These are phyloP conservation scores for Colletotrichum salicis DNA, from an alignment of 2,329 filamentous ascomycete species.

Conservation along the genomic window DNA sequence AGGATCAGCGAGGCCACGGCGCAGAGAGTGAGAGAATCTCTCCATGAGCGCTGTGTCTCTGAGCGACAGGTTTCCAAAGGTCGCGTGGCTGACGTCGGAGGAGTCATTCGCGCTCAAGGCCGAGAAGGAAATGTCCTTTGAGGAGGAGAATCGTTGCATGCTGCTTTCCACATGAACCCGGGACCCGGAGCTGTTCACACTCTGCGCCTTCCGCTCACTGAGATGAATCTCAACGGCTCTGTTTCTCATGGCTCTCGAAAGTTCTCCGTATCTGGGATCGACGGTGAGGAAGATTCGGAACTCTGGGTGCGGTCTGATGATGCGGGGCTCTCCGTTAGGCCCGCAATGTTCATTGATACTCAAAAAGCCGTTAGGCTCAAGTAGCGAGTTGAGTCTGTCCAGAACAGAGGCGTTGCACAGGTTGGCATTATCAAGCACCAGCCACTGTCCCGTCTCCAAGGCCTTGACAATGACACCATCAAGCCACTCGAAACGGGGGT, in stretches of 20 bases:
- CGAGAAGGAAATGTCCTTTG: slow-evolving; percentile 44
- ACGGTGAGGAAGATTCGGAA: slow-evolving; percentile 96
- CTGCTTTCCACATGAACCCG: slow-evolving; percentile 61
- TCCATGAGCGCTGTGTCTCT: slow-evolving; percentile 55
- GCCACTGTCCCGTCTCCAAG: slow-evolving; percentile 86
- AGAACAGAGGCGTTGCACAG: slow-evolving; percentile 95
- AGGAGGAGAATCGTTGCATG: slow-evolving; percentile 58
- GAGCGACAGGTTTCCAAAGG: slow-evolving; percentile 60
- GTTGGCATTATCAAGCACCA: slow-evolving; percentile 97
- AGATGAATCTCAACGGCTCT: slow-evolving; percentile 91
- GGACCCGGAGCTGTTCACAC: slow-evolving; percentile 48
- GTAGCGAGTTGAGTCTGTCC: slow-evolving; percentile 91
- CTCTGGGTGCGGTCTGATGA: slow-evolving; percentile 83
- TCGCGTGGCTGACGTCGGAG: slow-evolving; percentile 45
- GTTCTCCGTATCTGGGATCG: slow-evolving; percentile 89
- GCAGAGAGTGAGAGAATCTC: slow-evolving; percentile 38
- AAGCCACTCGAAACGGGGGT: slow-evolving; percentile 93
- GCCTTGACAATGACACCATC: slow-evolving; percentile 93
- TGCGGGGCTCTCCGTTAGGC: slow-evolving; percentile 80
- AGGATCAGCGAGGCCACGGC: slow-evolving; percentile 10
- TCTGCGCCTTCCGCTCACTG: slow-evolving; percentile 53
- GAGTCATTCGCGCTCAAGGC: slow-evolving; percentile 38
- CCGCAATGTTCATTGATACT: slow-evolving; percentile 94
- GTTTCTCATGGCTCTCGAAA: slow-evolving; percentile 97
- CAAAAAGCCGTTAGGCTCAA: slow-evolving; percentile 88